A percentile compares a stretch with the other conserved stretches of the same genome.
Evolutionary conservation across 495 filamentous ascomycete genomes (phyloP).

Genomic region (Pseudotulostoma volvatum): DNA sequence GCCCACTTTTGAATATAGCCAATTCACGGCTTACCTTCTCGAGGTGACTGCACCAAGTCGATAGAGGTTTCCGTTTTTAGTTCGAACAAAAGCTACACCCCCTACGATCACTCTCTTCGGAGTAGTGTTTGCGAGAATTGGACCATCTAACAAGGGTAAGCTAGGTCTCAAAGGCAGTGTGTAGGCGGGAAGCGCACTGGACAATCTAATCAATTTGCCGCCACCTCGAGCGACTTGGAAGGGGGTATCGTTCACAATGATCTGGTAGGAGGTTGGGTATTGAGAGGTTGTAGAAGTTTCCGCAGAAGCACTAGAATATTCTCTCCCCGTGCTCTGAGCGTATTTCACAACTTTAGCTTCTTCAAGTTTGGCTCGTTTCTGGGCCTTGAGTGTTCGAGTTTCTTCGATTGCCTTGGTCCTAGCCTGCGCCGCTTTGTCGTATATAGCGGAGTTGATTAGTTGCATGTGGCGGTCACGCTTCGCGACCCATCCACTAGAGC

Average conservation of each 20-base stretch:
- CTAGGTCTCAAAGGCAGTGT: slow-evolving; percentile 3
- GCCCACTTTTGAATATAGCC: background rate
- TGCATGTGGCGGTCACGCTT: slow-evolving; percentile 77
- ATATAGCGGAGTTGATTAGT: slow-evolving; percentile 71
- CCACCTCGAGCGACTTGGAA: slow-evolving; percentile 65
- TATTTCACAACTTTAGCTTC: slow-evolving; percentile 35
- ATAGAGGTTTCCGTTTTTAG: slow-evolving; percentile 82
- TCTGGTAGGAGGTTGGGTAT: slow-evolving; percentile 37
- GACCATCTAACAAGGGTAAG: slow-evolving; percentile 42
- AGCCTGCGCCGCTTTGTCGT: slow-evolving; percentile 57
- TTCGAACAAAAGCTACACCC: slow-evolving; percentile 75
- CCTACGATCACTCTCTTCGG: slow-evolving; percentile 64
- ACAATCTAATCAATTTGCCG: slow-evolving; percentile 65
- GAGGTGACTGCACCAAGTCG: slow-evolving; percentile 35
- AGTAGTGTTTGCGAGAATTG: slow-evolving; percentile 47
- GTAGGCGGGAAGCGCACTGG: slow-evolving; percentile 37
- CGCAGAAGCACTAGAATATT: slow-evolving; percentile 18
- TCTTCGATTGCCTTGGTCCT: slow-evolving; percentile 60
- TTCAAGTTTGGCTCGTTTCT: slow-evolving; percentile 45
- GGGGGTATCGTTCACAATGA: slow-evolving; percentile 57
- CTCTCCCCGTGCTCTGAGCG: slow-evolving; percentile 18
- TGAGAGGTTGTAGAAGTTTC: slow-evolving; percentile 18
- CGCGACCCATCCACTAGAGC: slow-evolving; percentile 48
- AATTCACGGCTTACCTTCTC: slow-evolving; percentile 17
- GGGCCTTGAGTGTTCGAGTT: slow-evolving; percentile 43